Evolutionary conservation across 2,329 filamentous ascomycete species (phyloP).

Genomic region (Ceratocystis diversiconidia): DNA sequence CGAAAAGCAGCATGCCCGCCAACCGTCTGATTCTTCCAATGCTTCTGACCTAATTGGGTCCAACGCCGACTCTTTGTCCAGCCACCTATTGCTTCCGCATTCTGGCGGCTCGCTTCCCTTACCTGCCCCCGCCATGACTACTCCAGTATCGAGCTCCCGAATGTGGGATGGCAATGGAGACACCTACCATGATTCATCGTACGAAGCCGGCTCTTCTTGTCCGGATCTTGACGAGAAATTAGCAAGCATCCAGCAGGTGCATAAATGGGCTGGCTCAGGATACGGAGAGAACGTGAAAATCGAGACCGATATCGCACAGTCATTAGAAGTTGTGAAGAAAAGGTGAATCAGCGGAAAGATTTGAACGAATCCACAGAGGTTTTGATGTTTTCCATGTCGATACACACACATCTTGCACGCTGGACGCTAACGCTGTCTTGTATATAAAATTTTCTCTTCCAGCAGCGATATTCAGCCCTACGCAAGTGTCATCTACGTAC

Average conservation of each 20-base stretch:
- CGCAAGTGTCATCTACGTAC: neutral
- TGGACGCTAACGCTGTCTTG: too few relatives aligned
- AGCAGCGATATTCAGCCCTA: too few relatives aligned
- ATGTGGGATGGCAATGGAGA: neutral
- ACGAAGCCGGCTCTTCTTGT: neutral
- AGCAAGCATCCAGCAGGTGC: neutral
- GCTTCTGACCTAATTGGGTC: neutral
- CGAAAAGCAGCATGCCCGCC: conserved; percentile 3
- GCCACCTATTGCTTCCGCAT: neutral
- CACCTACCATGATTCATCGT: neutral
- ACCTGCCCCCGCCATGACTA: neutral
- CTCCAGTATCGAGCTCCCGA: neutral
- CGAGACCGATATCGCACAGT: neutral
- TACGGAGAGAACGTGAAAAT: neutral
- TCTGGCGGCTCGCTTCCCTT: neutral
- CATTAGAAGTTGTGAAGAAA: neutral
- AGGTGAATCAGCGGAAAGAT: neutral
- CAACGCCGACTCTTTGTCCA: neutral
- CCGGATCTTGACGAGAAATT: neutral
- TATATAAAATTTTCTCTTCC: too few relatives aligned
- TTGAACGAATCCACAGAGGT: neutral
- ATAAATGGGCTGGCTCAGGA: neutral
- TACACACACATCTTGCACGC: neutral
- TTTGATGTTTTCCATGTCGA: neutral
- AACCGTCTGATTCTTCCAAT: neutral